phyloP scores from a whole-genome alignment of 129 eudicot species.

The Flaveria sonorensis region DNA sequence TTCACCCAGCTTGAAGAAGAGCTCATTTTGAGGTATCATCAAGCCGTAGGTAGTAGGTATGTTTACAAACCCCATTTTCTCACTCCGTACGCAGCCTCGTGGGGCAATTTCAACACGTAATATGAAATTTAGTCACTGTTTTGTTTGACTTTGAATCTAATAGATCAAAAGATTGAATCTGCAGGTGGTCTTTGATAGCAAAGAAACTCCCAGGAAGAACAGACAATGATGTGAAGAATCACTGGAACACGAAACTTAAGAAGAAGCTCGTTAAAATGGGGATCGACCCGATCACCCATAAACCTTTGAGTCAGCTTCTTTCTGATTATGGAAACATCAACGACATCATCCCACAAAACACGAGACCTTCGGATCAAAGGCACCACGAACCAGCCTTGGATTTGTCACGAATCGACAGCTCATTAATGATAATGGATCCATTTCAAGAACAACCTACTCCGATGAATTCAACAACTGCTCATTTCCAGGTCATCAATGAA shows the following conservation, averaged over 20 bases:
- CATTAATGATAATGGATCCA: constrained; percentile 30
- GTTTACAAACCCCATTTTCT: not conserved
- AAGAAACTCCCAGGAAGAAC: constrained; percentile 85
- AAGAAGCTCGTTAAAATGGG: constrained; percentile 94
- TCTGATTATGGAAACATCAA: constrained; percentile 68
- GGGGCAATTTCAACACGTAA: not conserved
- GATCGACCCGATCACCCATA: constrained; percentile 87
- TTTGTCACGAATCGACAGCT: constrained; percentile 35
- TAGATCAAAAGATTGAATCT: not conserved
- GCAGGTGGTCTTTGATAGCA: constrained; percentile 96
- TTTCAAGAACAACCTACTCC: constrained; percentile 35
- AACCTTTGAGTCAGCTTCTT: constrained; percentile 74
- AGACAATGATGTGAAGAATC: constrained; percentile 94
- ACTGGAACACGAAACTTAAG: constrained; percentile 96
- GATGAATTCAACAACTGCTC: constrained; percentile 29
- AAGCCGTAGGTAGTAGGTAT: constrained; percentile 88
- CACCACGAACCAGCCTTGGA: constrained; percentile 29
- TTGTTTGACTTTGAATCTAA: not conserved
- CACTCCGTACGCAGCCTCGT: not conserved
- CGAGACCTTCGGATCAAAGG: constrained; percentile 22
- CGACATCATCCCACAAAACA: constrained; percentile 38
- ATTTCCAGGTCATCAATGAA: constrained; percentile 44
- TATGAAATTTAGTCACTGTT: not conserved
- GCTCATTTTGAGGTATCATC: constrained; percentile 68
- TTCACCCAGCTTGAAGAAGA: constrained; percentile 88